Evolutionary conservation across 1,139 yeast genomes (phyloP).

Genomic region (Debaryomyces sp.): DNA sequence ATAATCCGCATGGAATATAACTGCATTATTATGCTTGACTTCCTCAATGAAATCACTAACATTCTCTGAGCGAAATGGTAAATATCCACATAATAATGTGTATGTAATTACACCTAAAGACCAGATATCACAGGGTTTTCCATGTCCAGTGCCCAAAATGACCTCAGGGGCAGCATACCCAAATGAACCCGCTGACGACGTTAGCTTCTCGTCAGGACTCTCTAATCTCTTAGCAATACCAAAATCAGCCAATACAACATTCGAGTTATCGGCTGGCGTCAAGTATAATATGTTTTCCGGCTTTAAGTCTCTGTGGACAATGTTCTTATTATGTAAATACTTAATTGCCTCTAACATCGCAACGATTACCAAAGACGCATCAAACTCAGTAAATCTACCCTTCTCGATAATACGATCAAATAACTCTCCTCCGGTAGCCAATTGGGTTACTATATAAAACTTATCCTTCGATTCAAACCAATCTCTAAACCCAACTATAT

Average conservation of each 20-base stretch:
- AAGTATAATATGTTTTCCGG: slow-evolving; percentile 85
- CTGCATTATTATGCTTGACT: slow-evolving; percentile 67
- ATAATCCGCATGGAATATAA: slow-evolving; percentile 82
- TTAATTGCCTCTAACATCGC: slow-evolving; percentile 75
- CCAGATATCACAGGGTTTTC: slow-evolving; percentile 94
- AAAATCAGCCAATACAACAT: slow-evolving; percentile 84
- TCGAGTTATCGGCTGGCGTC: slow-evolving; percentile 54
- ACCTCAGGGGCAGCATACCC: slow-evolving; percentile 97
- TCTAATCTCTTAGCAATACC: slow-evolving; percentile 83
- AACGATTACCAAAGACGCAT: slow-evolving; percentile 69
- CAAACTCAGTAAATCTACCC: slow-evolving; percentile 83
- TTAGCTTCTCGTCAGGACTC: slow-evolving; percentile 63
- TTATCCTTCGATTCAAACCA: slow-evolving; percentile 88
- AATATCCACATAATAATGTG: slow-evolving; percentile 87
- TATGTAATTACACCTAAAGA: slow-evolving; percentile 89
- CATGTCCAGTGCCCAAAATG: slow-evolving; percentile 74
- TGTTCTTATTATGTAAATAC: slow-evolving; percentile 71
- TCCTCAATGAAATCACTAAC: slow-evolving; percentile 81
- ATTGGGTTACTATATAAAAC: slow-evolving; percentile 72
- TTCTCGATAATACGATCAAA: slow-evolving; percentile 78
- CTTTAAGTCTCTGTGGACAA: slow-evolving; percentile 89
- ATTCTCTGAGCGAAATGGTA: slow-evolving; percentile 87
- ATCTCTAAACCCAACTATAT: slow-evolving; percentile 80
- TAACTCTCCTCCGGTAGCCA: slow-evolving; percentile 91
- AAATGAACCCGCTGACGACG: slow-evolving; percentile 83